Evolutionary conservation across 257 asterid genomes (phyloP).

Genomic region (Datura wrightii): DNA sequence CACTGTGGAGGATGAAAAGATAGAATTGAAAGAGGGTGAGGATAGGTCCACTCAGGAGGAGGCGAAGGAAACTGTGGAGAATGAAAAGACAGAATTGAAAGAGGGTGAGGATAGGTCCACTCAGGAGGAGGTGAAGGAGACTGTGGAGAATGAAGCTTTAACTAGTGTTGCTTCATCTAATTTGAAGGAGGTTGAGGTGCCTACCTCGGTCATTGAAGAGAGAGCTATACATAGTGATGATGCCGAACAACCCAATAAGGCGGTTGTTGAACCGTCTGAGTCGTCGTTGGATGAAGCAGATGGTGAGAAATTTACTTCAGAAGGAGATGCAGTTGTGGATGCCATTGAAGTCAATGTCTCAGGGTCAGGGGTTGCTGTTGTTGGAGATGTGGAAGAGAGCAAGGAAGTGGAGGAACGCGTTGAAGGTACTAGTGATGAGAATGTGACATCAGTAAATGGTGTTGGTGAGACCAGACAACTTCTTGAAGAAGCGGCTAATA

Average conservation of each 20-base stretch:
- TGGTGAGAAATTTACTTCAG: constrained; percentile 39
- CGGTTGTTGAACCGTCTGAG: constrained; percentile 36
- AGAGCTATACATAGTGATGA: background rate
- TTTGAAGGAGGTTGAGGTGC: background rate
- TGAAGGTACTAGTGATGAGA: constrained; percentile 33
- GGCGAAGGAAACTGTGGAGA: constrained; percentile 31
- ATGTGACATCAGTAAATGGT: constrained; percentile 35
- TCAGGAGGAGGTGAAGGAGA: constrained; percentile 40
- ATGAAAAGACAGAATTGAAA: constrained; percentile 23
- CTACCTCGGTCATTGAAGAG: constrained; percentile 19
- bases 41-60: constrained; percentile 27
- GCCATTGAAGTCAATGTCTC: constrained; percentile 50
- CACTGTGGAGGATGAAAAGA: constrained; percentile 30
- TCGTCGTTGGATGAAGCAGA: constrained; percentile 38
- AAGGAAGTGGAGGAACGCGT: constrained; percentile 34
- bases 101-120: constrained; percentile 23
- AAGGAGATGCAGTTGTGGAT: constrained; percentile 57
- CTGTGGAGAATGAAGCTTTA: constrained; percentile 28
- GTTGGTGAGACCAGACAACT: constrained; percentile 38
- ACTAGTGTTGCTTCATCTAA: constrained; percentile 19
- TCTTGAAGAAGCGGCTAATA: constrained; percentile 34
- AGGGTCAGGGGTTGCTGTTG: constrained; percentile 47
- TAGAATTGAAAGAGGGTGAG: background rate
- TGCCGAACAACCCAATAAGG: constrained; percentile 38
- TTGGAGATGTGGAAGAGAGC: constrained; percentile 38